These are phyloP conservation scores for Penicillium sclerotiorum DNA, from an alignment of 2,329 filamentous ascomycete genomes.

Conservation along the genomic window DNA sequence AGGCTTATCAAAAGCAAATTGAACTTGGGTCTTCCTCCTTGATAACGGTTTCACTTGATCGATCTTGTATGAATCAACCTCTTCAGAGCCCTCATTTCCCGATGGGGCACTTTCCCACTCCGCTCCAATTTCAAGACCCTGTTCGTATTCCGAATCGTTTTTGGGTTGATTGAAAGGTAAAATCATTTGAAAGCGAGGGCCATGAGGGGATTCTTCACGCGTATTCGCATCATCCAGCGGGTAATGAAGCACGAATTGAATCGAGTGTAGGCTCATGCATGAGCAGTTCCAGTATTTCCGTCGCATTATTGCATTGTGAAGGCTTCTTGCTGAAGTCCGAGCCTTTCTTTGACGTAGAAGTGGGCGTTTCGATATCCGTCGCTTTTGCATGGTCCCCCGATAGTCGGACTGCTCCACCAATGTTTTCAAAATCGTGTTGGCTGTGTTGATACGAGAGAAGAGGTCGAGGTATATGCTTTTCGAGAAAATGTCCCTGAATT, in stretches of 20 bases:
- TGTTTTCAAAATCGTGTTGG: constrained; percentile 15
- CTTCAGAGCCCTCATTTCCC: too few species aligned
- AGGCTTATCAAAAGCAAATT: not conserved
- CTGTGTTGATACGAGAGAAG: constrained; percentile 8
- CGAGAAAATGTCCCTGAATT: constrained; percentile 16
- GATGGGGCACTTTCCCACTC: not conserved
- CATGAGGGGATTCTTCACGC: not conserved
- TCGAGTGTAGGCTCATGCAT: not conserved
- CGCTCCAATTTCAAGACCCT: not conserved
- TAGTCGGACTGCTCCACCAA: constrained; percentile 17
- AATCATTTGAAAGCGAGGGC: not conserved
- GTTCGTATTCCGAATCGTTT: not conserved
- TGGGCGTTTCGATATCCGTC: not conserved
- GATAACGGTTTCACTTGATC: too few species aligned
- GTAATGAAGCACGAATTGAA: not conserved
- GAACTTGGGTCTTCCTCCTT: not conserved
- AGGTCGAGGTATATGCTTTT: constrained; percentile 20
- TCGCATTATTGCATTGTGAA: not conserved
- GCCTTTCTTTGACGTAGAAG: not conserved
- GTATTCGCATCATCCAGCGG: not conserved
- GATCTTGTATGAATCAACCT: not conserved
- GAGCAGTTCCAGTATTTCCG: constrained; percentile 2
- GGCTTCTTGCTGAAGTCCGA: not conserved
- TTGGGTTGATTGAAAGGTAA: not conserved
- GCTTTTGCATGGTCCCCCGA: not conserved